phyloP scores from a whole-genome alignment of 176 grass and related monocot species.

The Cenchrus fungigraminus region DNA sequence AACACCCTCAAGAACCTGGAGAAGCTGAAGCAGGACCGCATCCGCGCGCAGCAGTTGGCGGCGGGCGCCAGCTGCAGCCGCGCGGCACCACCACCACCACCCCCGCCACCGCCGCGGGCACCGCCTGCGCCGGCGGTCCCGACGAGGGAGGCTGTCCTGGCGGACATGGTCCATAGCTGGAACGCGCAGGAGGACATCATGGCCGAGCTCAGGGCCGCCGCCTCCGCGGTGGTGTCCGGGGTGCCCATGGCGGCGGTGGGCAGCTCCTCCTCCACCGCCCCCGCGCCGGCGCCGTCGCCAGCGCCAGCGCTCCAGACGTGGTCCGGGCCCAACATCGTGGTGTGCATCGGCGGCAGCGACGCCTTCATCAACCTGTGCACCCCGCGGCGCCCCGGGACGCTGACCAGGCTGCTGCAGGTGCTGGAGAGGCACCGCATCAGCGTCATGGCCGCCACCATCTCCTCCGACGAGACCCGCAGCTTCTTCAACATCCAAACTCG shows the following conservation, averaged over 20 bases:
- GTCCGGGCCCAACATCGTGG: constrained; percentile 44
- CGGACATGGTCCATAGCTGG: constrained; percentile 39
- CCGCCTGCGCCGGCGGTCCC: background rate
- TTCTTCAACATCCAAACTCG: constrained; percentile 57
- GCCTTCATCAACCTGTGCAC: constrained; percentile 50
- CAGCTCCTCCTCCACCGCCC: background rate
- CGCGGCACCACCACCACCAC: background rate
- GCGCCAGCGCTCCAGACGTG: constrained; percentile 53
- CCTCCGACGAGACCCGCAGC: constrained; percentile 9
- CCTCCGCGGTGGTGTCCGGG: background rate
- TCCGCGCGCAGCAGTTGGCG: background rate
- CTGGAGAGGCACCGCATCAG: constrained; percentile 59
- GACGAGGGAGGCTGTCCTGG: constrained; percentile 42
- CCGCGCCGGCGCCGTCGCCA: background rate
- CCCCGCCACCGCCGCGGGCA: background rate
- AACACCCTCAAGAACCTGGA: constrained; percentile 41
- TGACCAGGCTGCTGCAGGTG: constrained; percentile 35
- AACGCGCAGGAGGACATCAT: background rate
- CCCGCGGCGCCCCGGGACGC: constrained; percentile 13
- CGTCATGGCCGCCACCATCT: constrained; percentile 44
- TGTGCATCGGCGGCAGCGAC: constrained; percentile 47
- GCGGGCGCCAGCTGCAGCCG: background rate
- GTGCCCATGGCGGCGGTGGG: background rate
- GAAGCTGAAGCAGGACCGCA: constrained; percentile 55
- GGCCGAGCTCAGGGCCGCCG: background rate